A percentile compares a stretch with the other conserved stretches of the same genome.
phyloP scores from a whole-genome alignment of 305 asterid genomes.

The Fraxinus paxiana region DNA sequence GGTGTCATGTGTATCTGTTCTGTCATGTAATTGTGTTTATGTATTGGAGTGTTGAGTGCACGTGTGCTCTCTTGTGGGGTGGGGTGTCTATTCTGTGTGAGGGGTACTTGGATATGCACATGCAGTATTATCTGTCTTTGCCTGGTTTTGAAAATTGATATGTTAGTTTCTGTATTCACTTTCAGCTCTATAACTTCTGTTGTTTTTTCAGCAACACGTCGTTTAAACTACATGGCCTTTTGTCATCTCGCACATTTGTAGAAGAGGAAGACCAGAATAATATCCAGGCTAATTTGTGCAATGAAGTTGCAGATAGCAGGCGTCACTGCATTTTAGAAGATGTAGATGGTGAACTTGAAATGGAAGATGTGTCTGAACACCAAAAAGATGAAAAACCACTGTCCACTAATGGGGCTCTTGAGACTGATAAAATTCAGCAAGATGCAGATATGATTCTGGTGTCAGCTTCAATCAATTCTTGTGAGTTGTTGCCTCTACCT shows the following conservation, averaged over 20 bases:
- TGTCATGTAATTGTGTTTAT: background rate
- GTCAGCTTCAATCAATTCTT: conserved; percentile 32
- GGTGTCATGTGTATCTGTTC: background rate
- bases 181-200: conserved; percentile 15
- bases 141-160: background rate
- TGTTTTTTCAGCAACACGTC: conserved; percentile 66
- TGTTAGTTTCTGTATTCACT: background rate
- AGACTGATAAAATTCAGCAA: conserved; percentile 31
- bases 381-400: conserved; percentile 56
- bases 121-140: conserved; percentile 14
- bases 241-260: conserved; percentile 47
- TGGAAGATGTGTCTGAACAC: conserved; percentile 93
- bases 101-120: conserved; percentile 5
- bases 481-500: conserved; percentile 50
- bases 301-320: conserved; percentile 41
- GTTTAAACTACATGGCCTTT: conserved; percentile 57
- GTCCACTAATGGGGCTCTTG: conserved; percentile 27
- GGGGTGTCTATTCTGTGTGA: background rate
- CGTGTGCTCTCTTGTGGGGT: background rate
- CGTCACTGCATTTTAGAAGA: conserved; percentile 80
- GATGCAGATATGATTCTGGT: conserved; percentile 31
- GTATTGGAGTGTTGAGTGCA: background rate
- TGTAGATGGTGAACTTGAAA: conserved; percentile 96
- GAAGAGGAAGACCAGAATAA: conserved; percentile 68
- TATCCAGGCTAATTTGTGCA: conserved; percentile 29